These are phyloP conservation scores for Sporothrix protearum DNA, from an alignment of 2,329 filamentous ascomycete species.

Conservation along the genomic window DNA sequence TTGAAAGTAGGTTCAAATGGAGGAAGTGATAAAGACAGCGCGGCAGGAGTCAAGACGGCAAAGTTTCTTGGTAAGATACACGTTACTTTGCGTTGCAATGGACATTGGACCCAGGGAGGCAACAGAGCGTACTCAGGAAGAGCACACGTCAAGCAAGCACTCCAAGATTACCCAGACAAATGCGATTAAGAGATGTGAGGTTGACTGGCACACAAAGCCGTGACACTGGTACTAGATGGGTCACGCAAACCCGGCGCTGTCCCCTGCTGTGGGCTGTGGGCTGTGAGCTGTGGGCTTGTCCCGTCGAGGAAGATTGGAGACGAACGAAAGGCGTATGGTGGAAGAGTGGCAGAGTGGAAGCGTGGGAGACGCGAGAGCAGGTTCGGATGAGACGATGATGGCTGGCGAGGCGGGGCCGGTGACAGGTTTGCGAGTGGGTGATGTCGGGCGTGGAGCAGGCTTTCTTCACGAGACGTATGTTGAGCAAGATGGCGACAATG, in stretches of 20 bases:
- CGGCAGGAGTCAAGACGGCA: not conserved
- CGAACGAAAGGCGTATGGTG: not conserved
- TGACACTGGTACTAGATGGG: not conserved
- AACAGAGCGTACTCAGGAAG: not conserved
- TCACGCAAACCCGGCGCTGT: not conserved
- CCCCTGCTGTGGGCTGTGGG: not conserved
- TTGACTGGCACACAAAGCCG: not conserved
- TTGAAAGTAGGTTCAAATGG: not conserved
- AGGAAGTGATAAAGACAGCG: no score
- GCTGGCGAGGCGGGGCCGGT: not conserved
- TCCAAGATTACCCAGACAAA: not conserved
- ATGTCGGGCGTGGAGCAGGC: not conserved
- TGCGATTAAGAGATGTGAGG: not conserved
- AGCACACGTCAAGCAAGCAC: not conserved
- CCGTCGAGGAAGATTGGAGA: constrained; percentile 2
- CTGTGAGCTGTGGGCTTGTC: not conserved
- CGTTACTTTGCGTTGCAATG: not conserved
- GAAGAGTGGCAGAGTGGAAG: not conserved
- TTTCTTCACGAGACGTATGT: not conserved
- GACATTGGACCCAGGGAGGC: not conserved
- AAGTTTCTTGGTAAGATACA: not conserved
- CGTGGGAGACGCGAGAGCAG: not conserved
- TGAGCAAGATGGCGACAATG: constrained; percentile 5
- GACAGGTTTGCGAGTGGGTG: not conserved
- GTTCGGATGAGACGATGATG: not conserved